Conservation (phyloP, 1,139 yeast species). For the Nakaseomyces sp. region DNA sequence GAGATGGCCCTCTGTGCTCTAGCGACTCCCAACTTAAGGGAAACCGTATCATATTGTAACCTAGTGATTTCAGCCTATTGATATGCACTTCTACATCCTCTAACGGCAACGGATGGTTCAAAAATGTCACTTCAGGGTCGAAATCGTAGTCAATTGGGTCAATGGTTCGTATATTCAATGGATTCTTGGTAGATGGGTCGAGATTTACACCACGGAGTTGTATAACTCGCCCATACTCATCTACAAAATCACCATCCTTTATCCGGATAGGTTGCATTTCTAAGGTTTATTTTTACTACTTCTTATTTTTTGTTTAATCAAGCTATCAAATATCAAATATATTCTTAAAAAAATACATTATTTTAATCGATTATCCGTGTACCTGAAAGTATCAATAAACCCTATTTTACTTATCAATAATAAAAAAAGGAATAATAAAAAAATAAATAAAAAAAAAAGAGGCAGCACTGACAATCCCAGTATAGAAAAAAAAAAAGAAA, state of each 20-base stretch:
- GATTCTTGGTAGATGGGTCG: slow-evolving; percentile 69
- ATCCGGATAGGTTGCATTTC: slow-evolving; percentile 9
- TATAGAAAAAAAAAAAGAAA: slow-evolving; percentile 1
- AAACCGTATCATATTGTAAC: slow-evolving; percentile 70
- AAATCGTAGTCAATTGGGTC: slow-evolving; percentile 45
- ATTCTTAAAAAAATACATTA: too few species aligned
- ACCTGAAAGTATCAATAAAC: too few species aligned
- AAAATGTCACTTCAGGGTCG: slow-evolving; percentile 68
- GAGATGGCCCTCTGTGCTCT: slow-evolving; percentile 82
- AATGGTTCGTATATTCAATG: slow-evolving; percentile 46
- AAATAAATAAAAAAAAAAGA: too few species aligned
- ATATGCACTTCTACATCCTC: slow-evolving; percentile 66
- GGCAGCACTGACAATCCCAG: background rate
- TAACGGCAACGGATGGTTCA: slow-evolving; percentile 72
- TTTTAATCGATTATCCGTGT: too few species aligned
- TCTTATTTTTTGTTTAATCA: too few species aligned
- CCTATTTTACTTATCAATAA: too few species aligned
- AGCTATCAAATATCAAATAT: too few species aligned
- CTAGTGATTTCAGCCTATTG: slow-evolving; percentile 64
- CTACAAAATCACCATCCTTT: slow-evolving; percentile 49
- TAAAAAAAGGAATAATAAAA: background rate
- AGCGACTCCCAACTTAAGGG: slow-evolving; percentile 87
- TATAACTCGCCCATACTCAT: slow-evolving; percentile 49
- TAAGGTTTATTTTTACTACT: too few species aligned
- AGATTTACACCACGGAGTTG: slow-evolving; percentile 74